Conservation (phyloP, 2,329 filamentous ascomycete genomes). For the Talaromyces albobiverticillius region DNA sequence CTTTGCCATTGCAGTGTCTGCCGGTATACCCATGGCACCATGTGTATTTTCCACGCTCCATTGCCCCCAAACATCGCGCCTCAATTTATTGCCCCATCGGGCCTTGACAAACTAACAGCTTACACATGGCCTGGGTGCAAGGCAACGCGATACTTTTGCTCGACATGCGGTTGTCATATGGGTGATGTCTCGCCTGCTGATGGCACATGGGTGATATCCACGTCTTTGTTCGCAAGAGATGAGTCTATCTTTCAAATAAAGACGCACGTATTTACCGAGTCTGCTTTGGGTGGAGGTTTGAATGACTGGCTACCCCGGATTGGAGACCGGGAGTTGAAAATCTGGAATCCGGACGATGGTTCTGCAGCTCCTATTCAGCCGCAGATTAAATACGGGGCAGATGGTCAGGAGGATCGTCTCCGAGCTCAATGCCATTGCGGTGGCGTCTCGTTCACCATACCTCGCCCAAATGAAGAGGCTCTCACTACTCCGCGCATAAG, state of each 20-base stretch:
- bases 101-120: conserved; percentile 17
- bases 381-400: conserved; percentile 5
- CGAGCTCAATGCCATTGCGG: conserved; percentile 44
- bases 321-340: conserved; percentile 16
- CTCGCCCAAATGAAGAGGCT: conserved; percentile 33
- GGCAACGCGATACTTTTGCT: conserved; percentile 40
- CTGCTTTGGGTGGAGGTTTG: conserved; percentile 20
- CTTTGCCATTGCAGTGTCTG: conserved; percentile 48
- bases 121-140: conserved; percentile 30
- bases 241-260: conserved; percentile 19
- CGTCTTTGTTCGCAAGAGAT: conserved; percentile 21
- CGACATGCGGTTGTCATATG: conserved; percentile 42
- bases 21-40: conserved; percentile 38
- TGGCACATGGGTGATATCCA: conserved; percentile 23
- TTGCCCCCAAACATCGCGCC: conserved; percentile 21
- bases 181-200: conserved; percentile 16
- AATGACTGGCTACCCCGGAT: conserved; percentile 17
- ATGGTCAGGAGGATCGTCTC: conserved; percentile 20
- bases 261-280: conserved; percentile 20
- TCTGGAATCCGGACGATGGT: conserved; percentile 13
- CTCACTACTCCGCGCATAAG: conserved; percentile 22
- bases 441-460: conserved; percentile 43
- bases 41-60: conserved; percentile 24
- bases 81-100: conserved; percentile 23
- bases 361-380: background rate